Base-by-base conservation (phyloP, 2,329 filamentous ascomycete genomes). In the Diaporthe nobilis region DNA sequence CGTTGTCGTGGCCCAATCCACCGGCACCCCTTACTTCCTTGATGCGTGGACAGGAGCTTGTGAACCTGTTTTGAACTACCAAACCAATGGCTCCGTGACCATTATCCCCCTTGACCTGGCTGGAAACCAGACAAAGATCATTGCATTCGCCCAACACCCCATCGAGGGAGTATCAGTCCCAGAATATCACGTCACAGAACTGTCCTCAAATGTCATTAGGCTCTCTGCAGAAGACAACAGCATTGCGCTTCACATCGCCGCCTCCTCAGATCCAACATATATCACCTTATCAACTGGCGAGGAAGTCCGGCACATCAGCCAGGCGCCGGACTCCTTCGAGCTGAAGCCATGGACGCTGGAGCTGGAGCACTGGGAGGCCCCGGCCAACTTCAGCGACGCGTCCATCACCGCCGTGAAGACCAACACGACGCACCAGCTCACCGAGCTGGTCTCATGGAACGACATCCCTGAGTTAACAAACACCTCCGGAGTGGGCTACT, bases 41-140 rank as follows among this genome's bases (percentile, higher is more conserved):
- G 80, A 88, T 77, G 84, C 85, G 5, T 88, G 85, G 85, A 86
- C 85, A 1, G 67, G 73, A 22, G 28, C 44, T 5, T 17, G 70
- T 2, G 61, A 58, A 12, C 57, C 73, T 10, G 37, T 75, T 4
- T 39, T 70, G 42, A 42, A 58, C 1, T 71, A 63, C 25, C 42
- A 75, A n/a, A 47, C 51, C 8, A 44, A 68, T 4, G 67, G 53
- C 1, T 71, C 65, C 2, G 47, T 47, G 8, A 75, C 73, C 1
- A 65, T 51, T 2, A 20, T 65, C 9, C 73, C 60, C 12, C 73
- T 71, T 5, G 34, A 71, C 15, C 73, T 75, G 6, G 57, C 67
- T 17, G 73, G 57, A 9, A 75, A 75, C 12, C 65, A 75, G 47
- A 71, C 73, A 7, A 34, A 71, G 13, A 71, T 71, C 37, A 63